A percentile compares a stretch with the other conserved stretches of the same genome.
Conservation (phyloP, 1,139 yeast genomes). For the Sugiyamaella paludigena region DNA sequence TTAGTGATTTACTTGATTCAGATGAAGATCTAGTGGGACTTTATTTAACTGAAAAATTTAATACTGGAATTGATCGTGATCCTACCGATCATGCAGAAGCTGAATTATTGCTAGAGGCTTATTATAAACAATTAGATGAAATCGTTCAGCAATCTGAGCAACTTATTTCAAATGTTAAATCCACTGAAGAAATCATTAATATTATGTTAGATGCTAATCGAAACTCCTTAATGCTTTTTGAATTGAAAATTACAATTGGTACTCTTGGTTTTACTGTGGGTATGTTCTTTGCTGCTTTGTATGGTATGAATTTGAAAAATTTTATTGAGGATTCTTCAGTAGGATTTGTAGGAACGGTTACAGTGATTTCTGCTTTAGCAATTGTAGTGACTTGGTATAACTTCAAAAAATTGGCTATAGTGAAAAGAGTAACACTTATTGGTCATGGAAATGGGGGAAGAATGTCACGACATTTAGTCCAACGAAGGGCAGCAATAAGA, state of each 20-base stretch:
- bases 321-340: slow-evolving; percentile 72
- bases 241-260: slow-evolving; percentile 78
- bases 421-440: slow-evolving; percentile 47
- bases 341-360: slow-evolving; percentile 58
- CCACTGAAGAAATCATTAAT: slow-evolving; percentile 92
- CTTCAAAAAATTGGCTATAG: slow-evolving; percentile 40
- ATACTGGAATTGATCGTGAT: slow-evolving; percentile 22
- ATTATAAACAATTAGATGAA: slow-evolving; percentile 90
- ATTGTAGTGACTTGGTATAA: slow-evolving; percentile 36
- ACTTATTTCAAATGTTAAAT: slow-evolving; percentile 74
- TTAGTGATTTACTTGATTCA: slow-evolving; percentile 80
- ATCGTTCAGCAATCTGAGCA: slow-evolving; percentile 90
- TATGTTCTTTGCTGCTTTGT: slow-evolving; percentile 71
- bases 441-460: slow-evolving; percentile 8
- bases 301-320: slow-evolving; percentile 94
- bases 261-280: slow-evolving; percentile 85
- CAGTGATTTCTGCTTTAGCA: slow-evolving; percentile 40
- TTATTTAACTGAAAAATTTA: slow-evolving; percentile 58
- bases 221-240: slow-evolving; percentile 86
- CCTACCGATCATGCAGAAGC: slow-evolving; percentile 51
- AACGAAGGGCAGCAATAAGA: background rate
- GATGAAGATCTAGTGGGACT: slow-evolving; percentile 86
- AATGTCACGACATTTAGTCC: slow-evolving; percentile 2
- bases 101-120: slow-evolving; percentile 85
- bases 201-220: slow-evolving; percentile 90